A percentile compares a stretch with the other conserved stretches of the same genome.
phyloP scores from a whole-genome alignment of 2,329 filamentous ascomycete genomes.

The Ophiocordyceps camponoti-floridani region DNA sequence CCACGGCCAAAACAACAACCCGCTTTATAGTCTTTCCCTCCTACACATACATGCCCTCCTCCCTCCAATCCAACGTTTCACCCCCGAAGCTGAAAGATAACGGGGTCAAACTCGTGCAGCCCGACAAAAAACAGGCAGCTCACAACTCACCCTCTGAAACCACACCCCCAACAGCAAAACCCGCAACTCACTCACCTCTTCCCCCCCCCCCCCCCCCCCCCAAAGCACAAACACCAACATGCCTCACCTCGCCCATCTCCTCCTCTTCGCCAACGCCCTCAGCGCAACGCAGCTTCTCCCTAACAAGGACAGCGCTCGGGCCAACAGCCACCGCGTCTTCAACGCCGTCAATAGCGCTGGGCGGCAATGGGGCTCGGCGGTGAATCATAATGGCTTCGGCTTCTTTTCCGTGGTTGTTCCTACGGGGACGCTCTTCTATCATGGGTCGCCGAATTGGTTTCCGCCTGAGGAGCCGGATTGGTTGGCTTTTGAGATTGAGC shows the following conservation, averaged over 20 bases:
- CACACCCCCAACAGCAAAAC: too few species aligned
- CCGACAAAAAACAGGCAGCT: too few species aligned
- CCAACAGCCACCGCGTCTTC: constrained; percentile 49
- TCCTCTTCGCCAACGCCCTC: neutral
- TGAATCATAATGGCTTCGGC: constrained; percentile 61
- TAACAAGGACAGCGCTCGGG: constrained; percentile 17
- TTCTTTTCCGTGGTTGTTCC: constrained; percentile 50
- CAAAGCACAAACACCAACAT: neutral
- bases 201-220: too few species aligned
- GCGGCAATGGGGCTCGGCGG: constrained; percentile 55
- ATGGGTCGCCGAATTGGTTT: constrained; percentile 31
- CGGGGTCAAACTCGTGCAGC: too few species aligned
- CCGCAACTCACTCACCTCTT: too few species aligned
- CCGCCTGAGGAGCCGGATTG: constrained; percentile 42
- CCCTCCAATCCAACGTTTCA: too few species aligned
- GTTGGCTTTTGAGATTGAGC: constrained; percentile 63
- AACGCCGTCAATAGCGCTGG: constrained; percentile 55
- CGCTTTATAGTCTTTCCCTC: too few species aligned
- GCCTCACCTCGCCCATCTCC: neutral
- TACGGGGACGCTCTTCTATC: constrained; percentile 46
- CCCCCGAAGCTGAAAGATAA: too few species aligned
- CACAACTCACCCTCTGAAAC: too few species aligned
- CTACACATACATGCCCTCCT: too few species aligned
- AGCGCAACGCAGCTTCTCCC: too few species aligned
- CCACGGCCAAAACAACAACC: too few species aligned